phyloP scores from a whole-genome alignment of 352 stramenopile genomes.

The Blastocystis sp. region DNA sequence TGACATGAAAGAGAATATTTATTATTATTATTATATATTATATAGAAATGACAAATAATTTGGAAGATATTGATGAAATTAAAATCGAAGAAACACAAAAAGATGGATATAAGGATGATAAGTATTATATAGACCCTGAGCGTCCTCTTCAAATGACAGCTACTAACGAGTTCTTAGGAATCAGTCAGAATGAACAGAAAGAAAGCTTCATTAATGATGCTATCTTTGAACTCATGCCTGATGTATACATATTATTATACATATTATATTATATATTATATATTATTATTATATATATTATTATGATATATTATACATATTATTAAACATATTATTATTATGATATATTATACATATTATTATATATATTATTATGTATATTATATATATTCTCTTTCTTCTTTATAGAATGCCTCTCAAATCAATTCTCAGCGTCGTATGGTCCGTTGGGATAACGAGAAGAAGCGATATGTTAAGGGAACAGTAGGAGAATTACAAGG shows the following conservation, averaged over 20 bases:
- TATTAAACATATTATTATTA: no score
- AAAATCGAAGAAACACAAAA: not conserved
- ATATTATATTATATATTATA: no score
- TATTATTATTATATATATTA: no score
- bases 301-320: no score
- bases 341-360: no score
- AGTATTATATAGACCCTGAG: conserved; percentile 1
- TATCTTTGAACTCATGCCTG: conserved; percentile 18
- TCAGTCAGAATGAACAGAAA: conserved; percentile 1
- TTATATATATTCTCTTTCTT: no score
- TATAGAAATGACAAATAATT: not conserved
- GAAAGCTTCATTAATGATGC: conserved; percentile 3
- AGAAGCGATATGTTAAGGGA: conserved; percentile 81
- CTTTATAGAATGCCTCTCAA: conserved; percentile 71
- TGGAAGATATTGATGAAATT: not conserved
- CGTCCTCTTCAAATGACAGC: not conserved
- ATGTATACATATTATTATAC: no score
- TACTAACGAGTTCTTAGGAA: conserved; percentile 2
- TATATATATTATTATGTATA: no score
- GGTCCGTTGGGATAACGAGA: conserved; percentile 90
- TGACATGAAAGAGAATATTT: no score
- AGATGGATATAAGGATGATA: conserved; percentile 12
- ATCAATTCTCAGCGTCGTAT: conserved; percentile 88
- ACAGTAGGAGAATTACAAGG: conserved; percentile 61
- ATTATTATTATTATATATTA: no score